These are phyloP conservation scores for Globisporangium lucens DNA, from an alignment of 352 stramenopile genomes.

Conservation along the genomic window DNA sequence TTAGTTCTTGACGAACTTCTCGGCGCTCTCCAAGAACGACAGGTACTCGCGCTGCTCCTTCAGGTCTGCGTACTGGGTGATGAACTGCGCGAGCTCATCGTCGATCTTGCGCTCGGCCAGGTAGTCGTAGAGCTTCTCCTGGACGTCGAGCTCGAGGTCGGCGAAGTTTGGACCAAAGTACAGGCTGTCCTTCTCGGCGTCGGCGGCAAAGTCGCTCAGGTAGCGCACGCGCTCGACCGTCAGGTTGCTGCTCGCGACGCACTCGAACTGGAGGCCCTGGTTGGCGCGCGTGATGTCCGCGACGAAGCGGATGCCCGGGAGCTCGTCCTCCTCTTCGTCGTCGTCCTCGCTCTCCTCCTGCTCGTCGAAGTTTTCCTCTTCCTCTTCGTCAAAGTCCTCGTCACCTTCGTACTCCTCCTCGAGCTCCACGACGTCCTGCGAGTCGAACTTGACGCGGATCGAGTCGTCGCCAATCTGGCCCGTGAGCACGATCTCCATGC, in stretches of 20 bases:
- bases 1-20: constrained; percentile 75
- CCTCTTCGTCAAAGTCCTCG: constrained; percentile 44
- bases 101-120: constrained; percentile 74
- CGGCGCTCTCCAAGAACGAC: constrained; percentile 64
- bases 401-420: constrained; percentile 63
- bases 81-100: constrained; percentile 83
- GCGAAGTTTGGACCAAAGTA: constrained; percentile 83
- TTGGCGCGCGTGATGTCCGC: constrained; percentile 71
- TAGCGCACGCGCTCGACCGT: constrained; percentile 78
- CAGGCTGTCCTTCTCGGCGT: constrained; percentile 55
- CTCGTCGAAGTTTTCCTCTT: constrained; percentile 27
- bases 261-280: constrained; percentile 78
- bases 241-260: constrained; percentile 75
- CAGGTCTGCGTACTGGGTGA: constrained; percentile 77
- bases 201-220: constrained; percentile 48
- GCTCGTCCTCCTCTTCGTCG: constrained; percentile 61
- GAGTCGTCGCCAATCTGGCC: constrained; percentile 45
- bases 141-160: constrained; percentile 81
- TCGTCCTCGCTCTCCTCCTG: constrained; percentile 40
- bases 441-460: constrained; percentile 80
- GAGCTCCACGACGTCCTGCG: constrained; percentile 68
- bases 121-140: constrained; percentile 81
- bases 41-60: constrained; percentile 88
- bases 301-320: constrained; percentile 76
- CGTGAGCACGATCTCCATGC: constrained; percentile 67